Evolutionary conservation across 2,329 filamentous ascomycete genomes (phyloP), one percentile per base, ranked within the genome.

Genomic region (Hypoxylon sp.): DNA sequence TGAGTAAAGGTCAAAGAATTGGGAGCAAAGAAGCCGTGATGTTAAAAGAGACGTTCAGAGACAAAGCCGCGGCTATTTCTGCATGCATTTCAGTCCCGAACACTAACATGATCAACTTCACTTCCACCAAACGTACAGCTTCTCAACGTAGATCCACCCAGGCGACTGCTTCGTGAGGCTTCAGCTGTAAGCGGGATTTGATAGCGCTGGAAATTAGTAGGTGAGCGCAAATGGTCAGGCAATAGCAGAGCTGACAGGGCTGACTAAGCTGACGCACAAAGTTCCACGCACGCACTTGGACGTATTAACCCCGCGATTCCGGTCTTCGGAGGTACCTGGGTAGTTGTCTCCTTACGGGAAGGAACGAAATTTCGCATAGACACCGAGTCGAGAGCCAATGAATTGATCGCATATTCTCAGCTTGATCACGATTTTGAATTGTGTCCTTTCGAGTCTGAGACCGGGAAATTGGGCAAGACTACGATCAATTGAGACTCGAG

Each of bases 251-350:
- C 18, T 28, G 36, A 38, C 26, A 30, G 14, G 6, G 45, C 33
- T 65, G 59, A 68, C 50, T 65, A 54, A 68, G 62, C 60, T 59
- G 53, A 62, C 42, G 16, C 53, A 24, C 38, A 65, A 45, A 50
- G 40, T 40, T 40, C 28, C 52, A 46, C 52, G 22, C 30, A 49
- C 42, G n/a, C n/a, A n/a, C n/a, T n/a, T 46, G 20, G 42, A 40
- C n/a, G 26, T 36, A 22, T 40, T 48, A 52, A 61, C 67, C 67
- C 67, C 61, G 64, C 64, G 60, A 50, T 62, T 69, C 67, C 67
- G 67, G 55, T 58, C 1, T 24, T 69, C 67, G 67, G 67, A 67
- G 64, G 44, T 16, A 51, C 6, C 22, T 38, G 33, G 52, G 26
- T 38, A 22, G 11, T 61, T 42, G 16, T 14, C 20, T 18, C 14